phyloP scores from a whole-genome alignment of 176 grass and related monocot genomes.

The Cenchrus fungigraminus region DNA sequence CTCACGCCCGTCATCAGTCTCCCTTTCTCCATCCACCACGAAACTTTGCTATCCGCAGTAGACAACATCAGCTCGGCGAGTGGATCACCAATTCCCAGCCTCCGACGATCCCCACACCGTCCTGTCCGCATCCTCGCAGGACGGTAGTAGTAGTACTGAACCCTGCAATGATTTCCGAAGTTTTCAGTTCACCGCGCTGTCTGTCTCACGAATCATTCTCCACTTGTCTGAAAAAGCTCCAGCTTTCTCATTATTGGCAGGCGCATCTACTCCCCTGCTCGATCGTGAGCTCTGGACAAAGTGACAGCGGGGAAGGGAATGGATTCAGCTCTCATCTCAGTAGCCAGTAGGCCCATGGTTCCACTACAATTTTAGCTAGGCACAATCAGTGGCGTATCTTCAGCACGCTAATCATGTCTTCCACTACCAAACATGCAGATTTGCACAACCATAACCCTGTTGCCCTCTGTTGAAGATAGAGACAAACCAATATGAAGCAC shows the following conservation, averaged over 20 bases:
- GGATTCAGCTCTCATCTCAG: constrained; percentile 14
- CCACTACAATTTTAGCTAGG: not conserved
- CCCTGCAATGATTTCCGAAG: constrained; percentile 1
- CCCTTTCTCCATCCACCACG: constrained; percentile 25
- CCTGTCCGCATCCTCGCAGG: too few relatives aligned
- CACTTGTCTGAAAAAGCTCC: constrained; percentile 21
- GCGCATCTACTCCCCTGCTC: constrained; percentile 13
- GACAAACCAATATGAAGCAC: not conserved
- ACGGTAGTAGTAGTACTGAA: not conserved
- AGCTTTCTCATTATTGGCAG: not conserved
- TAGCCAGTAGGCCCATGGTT: constrained; percentile 1
- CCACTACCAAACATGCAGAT: constrained; percentile 25
- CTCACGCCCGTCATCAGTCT: not conserved
- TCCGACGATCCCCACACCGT: not conserved
- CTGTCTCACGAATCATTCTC: not conserved
- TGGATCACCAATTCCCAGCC: constrained; percentile 24
- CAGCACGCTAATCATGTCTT: constrained; percentile 18
- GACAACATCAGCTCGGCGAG: not conserved
- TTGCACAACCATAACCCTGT: not conserved
- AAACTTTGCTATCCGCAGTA: constrained; percentile 26
- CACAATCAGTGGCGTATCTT: constrained; percentile 40
- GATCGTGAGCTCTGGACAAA: not conserved
- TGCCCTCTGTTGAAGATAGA: not conserved
- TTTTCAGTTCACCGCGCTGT: not conserved
- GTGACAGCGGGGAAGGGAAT: not conserved